These are phyloP conservation scores for Pezicula rhizophila DNA, from an alignment of 2,329 filamentous ascomycete species.

Conservation along the genomic window DNA sequence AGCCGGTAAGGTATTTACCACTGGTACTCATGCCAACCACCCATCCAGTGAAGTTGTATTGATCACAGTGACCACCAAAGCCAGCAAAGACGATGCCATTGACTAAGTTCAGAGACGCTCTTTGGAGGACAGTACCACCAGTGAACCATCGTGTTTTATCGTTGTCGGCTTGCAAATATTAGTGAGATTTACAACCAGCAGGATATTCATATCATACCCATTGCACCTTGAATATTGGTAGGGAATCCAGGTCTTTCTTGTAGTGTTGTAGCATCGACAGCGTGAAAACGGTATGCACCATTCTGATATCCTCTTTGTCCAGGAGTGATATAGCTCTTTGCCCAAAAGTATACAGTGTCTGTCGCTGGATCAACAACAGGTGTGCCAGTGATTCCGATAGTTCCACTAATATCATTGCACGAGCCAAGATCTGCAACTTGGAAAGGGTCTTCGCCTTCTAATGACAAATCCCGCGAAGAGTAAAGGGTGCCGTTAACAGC, in stretches of 20 bases:
- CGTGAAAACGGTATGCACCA: conserved; percentile 25
- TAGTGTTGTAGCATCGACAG: conserved; percentile 31
- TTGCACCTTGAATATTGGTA: conserved; percentile 36
- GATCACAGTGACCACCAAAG: conserved; percentile 42
- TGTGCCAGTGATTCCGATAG: conserved; percentile 32
- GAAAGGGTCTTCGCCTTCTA: conserved; percentile 34
- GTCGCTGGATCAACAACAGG: conserved; percentile 31
- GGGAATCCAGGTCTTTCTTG: conserved; percentile 34
- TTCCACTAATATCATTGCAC: conserved; percentile 35
- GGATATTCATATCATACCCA: too few species aligned
- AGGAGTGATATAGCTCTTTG: conserved; percentile 30
- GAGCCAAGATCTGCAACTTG: conserved; percentile 14
- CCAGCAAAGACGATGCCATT: conserved; percentile 38
- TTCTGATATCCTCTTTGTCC: conserved; percentile 13
- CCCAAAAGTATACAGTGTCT: conserved; percentile 31
- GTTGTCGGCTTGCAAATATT: too few species aligned
- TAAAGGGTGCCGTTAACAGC: conserved; percentile 35
- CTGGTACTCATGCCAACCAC: conserved; percentile 27
- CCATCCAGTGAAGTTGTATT: conserved; percentile 37
- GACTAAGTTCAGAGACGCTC: conserved; percentile 33
- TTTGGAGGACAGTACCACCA: conserved; percentile 39
- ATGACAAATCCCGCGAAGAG: too few species aligned
- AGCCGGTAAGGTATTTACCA: too few species aligned
- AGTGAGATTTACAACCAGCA: too few species aligned
- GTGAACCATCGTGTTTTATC: conserved; percentile 32